Evolutionary conservation across 352 stramenopile species (phyloP).

Genomic region (Phytophthora multivora): DNA sequence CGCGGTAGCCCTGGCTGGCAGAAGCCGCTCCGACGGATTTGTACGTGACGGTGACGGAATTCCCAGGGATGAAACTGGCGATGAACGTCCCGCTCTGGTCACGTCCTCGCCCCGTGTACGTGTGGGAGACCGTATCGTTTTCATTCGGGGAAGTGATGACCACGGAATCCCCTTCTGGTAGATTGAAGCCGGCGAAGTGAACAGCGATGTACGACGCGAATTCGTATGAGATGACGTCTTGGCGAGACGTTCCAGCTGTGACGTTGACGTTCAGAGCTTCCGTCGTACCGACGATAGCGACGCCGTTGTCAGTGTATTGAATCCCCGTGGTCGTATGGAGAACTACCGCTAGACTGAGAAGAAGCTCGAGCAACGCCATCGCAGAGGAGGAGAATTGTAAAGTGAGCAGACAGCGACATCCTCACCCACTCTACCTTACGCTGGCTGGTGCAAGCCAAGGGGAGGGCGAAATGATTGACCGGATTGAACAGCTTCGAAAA

Average conservation of each 20-base stretch:
- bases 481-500: conserved; percentile 20
- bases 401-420: conserved; percentile 10
- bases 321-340: conserved; percentile 9
- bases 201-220: conserved; percentile 60
- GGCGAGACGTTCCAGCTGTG: conserved; percentile 22
- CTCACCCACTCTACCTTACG: background rate
- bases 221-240: conserved; percentile 50
- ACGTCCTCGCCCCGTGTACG: conserved; percentile 45
- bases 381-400: conserved; percentile 29
- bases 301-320: conserved; percentile 39
- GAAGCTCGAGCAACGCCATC: conserved; percentile 19
- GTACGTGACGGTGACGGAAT: conserved; percentile 54
- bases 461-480: conserved; percentile 7
- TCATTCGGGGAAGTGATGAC: conserved; percentile 45
- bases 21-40: conserved; percentile 18
- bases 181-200: conserved; percentile 55
- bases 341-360: conserved; percentile 18
- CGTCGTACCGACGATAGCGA: conserved; percentile 44
- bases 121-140: conserved; percentile 26
- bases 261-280: conserved; percentile 38
- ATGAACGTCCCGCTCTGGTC: conserved; percentile 46
- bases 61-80: conserved; percentile 47
- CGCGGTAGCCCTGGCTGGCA: conserved; percentile 36
- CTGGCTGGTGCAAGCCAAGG: conserved; percentile 18
- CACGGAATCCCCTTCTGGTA: conserved; percentile 57